Evolutionary conservation across 169 alveolate genomes (phyloP).

Genomic region (Cryptosporidium parvum): DNA sequence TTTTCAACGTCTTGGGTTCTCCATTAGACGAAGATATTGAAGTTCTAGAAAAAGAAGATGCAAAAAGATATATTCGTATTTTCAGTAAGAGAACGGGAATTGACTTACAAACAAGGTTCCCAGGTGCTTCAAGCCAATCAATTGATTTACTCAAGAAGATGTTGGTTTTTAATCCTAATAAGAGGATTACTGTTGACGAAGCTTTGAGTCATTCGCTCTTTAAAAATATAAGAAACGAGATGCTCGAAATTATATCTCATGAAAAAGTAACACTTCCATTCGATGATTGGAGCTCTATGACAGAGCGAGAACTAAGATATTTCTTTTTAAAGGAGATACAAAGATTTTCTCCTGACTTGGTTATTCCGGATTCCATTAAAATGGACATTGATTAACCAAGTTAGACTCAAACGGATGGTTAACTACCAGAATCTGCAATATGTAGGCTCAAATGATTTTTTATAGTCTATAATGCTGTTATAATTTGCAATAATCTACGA

Average conservation of each 20-base stretch:
- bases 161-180: conserved; percentile 92
- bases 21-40: conserved; percentile 95
- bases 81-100: conserved; percentile 84
- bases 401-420: conserved; percentile 6
- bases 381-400: conserved; percentile 16
- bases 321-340: conserved; percentile 84
- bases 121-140: conserved; percentile 90
- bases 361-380: conserved; percentile 81
- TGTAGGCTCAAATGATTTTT: conserved; percentile 20
- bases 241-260: conserved; percentile 75
- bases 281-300: conserved; percentile 91
- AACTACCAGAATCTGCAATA: neutral
- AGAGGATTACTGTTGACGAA: conserved; percentile 92
- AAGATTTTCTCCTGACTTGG: conserved; percentile 87
- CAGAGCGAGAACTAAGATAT: conserved; percentile 90
- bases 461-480: conserved; percentile 9
- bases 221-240: conserved; percentile 85
- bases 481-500: neutral
- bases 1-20: conserved; percentile 96
- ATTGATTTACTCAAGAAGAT: conserved; percentile 91
- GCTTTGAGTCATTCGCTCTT: conserved; percentile 94
- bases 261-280: conserved; percentile 86
- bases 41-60: conserved; percentile 88
- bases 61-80: conserved; percentile 85
- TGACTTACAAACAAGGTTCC: conserved; percentile 84